Evolutionary conservation across 2,329 filamentous ascomycete genomes (phyloP).

Genomic region (Claviceps cyperi): DNA sequence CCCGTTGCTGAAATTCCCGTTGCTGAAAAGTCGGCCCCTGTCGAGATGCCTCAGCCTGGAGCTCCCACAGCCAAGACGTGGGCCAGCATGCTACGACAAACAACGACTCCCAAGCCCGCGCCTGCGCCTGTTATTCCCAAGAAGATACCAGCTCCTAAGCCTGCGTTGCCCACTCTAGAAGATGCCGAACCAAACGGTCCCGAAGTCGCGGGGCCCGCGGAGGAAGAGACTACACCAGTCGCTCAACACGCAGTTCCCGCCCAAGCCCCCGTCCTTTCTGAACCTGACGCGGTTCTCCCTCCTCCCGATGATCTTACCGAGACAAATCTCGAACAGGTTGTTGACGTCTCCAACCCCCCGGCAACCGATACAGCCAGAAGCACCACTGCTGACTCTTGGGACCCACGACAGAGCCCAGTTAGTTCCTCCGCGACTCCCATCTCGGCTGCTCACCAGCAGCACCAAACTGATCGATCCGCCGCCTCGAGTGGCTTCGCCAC

Average conservation of each 20-base stretch:
- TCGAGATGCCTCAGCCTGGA: conserved; percentile 25
- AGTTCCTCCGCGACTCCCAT: conserved; percentile 53
- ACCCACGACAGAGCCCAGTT: conserved; percentile 46
- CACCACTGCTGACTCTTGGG: conserved; percentile 76
- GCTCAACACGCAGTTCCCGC: conserved; percentile 16
- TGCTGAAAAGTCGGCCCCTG: conserved; percentile 18
- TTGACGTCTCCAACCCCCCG: conserved; percentile 63
- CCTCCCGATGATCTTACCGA: conserved; percentile 75
- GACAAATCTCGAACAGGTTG: conserved; percentile 82
- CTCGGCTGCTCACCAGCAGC: conserved; percentile 48
- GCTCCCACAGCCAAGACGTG: conserved; percentile 43
- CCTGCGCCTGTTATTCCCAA: conserved; percentile 5
- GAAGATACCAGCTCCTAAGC: conserved; percentile 22
- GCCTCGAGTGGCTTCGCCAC: conserved; percentile 55
- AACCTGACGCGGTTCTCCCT: conserved; percentile 41
- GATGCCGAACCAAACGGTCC: conserved; percentile 17
- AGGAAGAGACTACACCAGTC: conserved; percentile 21
- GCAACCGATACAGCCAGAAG: conserved; percentile 75
- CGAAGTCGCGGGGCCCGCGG: conserved; percentile 20
- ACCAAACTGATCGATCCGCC: conserved; percentile 35
- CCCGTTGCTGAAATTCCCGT: conserved; percentile 11
- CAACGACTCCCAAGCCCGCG: conserved; percentile 41
- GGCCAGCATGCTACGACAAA: conserved; percentile 60
- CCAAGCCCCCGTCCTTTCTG: conserved; percentile 19
- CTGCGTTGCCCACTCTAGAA: conserved; percentile 21